A percentile compares a stretch with the other conserved stretches of the same genome.
Conservation (phyloP, 257 asterid species). For the Solanum chmielewskii region DNA sequence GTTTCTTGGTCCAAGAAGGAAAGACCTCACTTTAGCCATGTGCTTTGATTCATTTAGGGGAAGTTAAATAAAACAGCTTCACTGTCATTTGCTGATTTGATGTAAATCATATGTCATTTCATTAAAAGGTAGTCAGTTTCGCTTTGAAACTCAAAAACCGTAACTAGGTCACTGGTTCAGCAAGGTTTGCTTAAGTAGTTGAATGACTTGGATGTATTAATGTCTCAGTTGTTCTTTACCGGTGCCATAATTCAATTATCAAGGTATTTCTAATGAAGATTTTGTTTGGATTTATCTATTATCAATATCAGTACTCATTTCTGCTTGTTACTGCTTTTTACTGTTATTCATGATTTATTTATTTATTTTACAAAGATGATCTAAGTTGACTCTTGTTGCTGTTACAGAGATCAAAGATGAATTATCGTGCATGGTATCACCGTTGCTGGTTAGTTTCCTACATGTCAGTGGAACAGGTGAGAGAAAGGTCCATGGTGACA, state of each 20-base stretch:
- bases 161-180: not conserved
- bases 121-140: not conserved
- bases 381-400: not conserved
- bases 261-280: not conserved
- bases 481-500: not conserved
- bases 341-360: not conserved
- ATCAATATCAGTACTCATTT: not conserved
- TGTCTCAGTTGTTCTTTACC: not conserved
- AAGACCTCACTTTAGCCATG: not conserved
- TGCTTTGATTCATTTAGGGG: not conserved
- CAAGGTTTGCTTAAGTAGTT: not conserved
- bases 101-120: not conserved
- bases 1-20: not conserved
- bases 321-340: not conserved
- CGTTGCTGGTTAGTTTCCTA: slow-evolving; percentile 89
- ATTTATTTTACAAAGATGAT: not conserved
- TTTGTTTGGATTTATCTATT: not conserved
- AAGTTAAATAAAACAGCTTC: not conserved
- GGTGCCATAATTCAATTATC: not conserved
- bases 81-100: not conserved
- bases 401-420: slow-evolving; percentile 82
- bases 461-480: slow-evolving; percentile 71
- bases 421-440: slow-evolving; percentile 96
- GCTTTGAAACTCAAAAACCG: not conserved
- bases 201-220: not conserved